Percentiles rank a stretch among this genome's conserved stretches.
These are phyloP conservation scores for Phytophthora multivora DNA, from an alignment of 352 stramenopile species.

Conservation along the genomic window DNA sequence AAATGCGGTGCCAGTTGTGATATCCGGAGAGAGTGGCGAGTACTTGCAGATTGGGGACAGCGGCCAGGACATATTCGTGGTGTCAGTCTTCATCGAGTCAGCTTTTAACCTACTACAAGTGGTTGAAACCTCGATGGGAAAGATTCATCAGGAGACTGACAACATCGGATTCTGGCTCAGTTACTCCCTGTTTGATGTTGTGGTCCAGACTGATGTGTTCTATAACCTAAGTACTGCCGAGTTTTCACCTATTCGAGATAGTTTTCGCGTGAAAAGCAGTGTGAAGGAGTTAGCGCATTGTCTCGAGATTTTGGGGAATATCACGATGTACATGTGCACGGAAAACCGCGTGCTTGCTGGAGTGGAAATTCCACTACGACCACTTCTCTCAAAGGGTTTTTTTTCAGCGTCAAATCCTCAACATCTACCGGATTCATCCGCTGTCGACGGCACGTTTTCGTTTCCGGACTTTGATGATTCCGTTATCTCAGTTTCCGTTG, in stretches of 20 bases:
- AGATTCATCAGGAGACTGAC: conserved; percentile 2
- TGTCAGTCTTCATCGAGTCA: conserved; percentile 60
- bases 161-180: conserved; percentile 74
- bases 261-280: conserved; percentile 69
- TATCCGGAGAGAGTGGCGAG: conserved; percentile 41
- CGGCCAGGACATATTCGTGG: conserved; percentile 59
- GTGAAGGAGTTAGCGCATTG: conserved; percentile 48
- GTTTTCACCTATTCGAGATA: conserved; percentile 75
- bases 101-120: conserved; percentile 45
- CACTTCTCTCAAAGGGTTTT: conserved; percentile 35
- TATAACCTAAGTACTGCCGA: conserved; percentile 53
- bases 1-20: conserved; percentile 1
- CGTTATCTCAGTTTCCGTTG: conserved; percentile 37
- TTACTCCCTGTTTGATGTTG: conserved; percentile 84
- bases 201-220: conserved; percentile 85
- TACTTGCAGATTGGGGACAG: conserved; percentile 56
- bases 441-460: conserved; percentile 43
- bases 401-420: conserved; percentile 17
- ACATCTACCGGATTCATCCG: conserved; percentile 5
- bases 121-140: conserved; percentile 26
- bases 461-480: conserved; percentile 46
- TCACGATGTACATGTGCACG: conserved; percentile 77
- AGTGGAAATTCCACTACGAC: conserved; percentile 53
- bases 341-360: conserved; percentile 64
- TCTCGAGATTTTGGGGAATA: conserved; percentile 30